Base-by-base conservation (phyloP, 495 filamentous ascomycete genomes). In the Neurospora hispaniola region DNA sequence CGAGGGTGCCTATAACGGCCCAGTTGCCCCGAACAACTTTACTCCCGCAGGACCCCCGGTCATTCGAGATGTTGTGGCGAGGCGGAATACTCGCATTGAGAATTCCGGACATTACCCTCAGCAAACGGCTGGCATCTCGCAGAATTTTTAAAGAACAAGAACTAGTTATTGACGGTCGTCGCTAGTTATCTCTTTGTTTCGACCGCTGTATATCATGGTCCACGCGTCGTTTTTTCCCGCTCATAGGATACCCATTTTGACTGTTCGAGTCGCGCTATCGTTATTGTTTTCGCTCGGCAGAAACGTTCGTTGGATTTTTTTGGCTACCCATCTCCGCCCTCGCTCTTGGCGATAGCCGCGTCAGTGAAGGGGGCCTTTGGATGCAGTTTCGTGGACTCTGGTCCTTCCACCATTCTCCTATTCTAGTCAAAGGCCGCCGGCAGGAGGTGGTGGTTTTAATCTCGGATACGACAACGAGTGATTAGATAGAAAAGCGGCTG, bases 91-190 rank as follows among this genome's bases (percentile, higher is more conserved):
- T 27, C 89, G 94, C 66, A 98, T 99, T 69, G 93, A 98, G 80
- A 97, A 92, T 78, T 92, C 94, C 3, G 83, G 87, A 41, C 90
- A 96, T 44, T 94, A 92, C 76, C 94, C 94, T 12, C 91, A 94
- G 79, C 93, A 96, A 85, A 97, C 92, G 77, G 93, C 94, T 40
- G 96, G 96, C 69, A 99, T 99, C 78, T 93, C 96, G n/a, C 96
- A 98, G 80, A 99, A 99, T 77, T 99, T 99, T 77, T 99, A 86
- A 79, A 31, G 14, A 12, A 62, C 2, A 27, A 38, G 27, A 31
- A 27, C 12, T 66, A 66, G 54, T 66, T 66, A 27, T 66, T 38
- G 54, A 66, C 14, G 27, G 27, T 35, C 27, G 54, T 62, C 54
- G 54, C 35, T 66, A 31, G 54, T 66, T 66, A 66, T 66, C 54